Conservation (phyloP, 768 basidiomycete genomes). For the Boletus insuetus region DNA sequence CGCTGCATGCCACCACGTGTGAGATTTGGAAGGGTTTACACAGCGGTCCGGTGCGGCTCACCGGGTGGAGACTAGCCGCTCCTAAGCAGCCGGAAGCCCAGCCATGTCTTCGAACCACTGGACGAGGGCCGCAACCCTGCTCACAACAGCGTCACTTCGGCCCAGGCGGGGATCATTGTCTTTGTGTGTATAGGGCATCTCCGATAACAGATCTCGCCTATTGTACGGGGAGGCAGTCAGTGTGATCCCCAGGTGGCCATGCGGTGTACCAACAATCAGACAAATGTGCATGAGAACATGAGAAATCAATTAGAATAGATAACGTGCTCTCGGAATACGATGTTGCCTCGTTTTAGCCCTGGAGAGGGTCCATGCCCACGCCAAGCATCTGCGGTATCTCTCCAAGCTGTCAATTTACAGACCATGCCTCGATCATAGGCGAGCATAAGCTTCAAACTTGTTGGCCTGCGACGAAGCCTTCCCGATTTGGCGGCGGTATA, state of each 20-base stretch:
- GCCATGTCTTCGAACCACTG: conserved; percentile 73
- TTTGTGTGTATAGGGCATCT: conserved; percentile 55
- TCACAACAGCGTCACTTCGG: conserved; percentile 63
- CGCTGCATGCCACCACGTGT: too few relatives aligned
- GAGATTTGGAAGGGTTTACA: too few relatives aligned
- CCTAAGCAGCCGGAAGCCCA: conserved; percentile 41
- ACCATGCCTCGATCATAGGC: conserved; percentile 70
- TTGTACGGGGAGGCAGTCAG: conserved; percentile 70
- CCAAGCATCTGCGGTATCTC: too few relatives aligned
- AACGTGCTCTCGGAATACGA: conserved; percentile 65
- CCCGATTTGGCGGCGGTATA: conserved; percentile 27
- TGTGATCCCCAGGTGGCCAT: conserved; percentile 44
- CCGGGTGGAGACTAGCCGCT: conserved; percentile 9
- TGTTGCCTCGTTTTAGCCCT: conserved; percentile 65
- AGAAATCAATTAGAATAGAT: conserved; percentile 8
- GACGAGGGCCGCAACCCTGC: conserved; percentile 62
- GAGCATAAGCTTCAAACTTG: conserved; percentile 69
- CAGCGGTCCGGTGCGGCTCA: conserved; percentile 11
- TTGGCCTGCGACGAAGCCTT: conserved; percentile 66
- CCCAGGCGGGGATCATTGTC: conserved; percentile 60
- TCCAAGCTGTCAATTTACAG: conserved; percentile 39
- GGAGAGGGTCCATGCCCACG: conserved; percentile 2
- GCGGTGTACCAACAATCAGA: conserved; percentile 38
- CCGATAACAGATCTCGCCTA: conserved; percentile 76
- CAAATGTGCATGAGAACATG: conserved; percentile 19